These are phyloP conservation scores for Ceratocystis alfenasii DNA, from an alignment of 2,329 filamentous ascomycete genomes.

Conservation along the genomic window DNA sequence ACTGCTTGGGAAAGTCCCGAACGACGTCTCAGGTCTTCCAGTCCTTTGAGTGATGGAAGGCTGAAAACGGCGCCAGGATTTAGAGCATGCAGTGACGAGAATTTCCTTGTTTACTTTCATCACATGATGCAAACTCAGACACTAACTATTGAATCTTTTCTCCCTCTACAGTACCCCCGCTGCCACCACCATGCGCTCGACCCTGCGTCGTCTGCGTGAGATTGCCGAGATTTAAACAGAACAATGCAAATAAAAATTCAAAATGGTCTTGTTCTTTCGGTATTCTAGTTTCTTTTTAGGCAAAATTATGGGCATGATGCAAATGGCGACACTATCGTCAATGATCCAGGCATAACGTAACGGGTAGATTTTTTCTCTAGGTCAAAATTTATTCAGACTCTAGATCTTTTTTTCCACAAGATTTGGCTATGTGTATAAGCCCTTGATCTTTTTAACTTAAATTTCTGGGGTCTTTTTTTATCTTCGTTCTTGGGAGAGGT, in stretches of 20 bases:
- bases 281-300: conserved; percentile 17
- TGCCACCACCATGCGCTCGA: conserved; percentile 87
- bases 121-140: not conserved
- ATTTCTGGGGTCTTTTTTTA: not conserved
- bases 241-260: conserved; percentile 25
- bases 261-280: conserved; percentile 22
- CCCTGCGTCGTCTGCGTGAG: conserved; percentile 91
- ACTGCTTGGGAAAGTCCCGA: not conserved
- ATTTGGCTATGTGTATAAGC: conserved; percentile 13
- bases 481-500: not conserved
- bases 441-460: not conserved
- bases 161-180: conserved; percentile 63
- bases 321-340: conserved; percentile 19
- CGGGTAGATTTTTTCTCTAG: conserved; percentile 20
- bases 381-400: conserved; percentile 22
- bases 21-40: not conserved
- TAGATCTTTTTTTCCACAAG: conserved; percentile 17
- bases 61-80: no score
- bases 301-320: conserved; percentile 22
- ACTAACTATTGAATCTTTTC: conserved; percentile 26
- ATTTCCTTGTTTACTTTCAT: not conserved
- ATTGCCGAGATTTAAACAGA: conserved; percentile 79
- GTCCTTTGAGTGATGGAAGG: not conserved
- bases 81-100: not conserved
- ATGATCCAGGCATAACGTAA: conserved; percentile 22